Evolutionary conservation across 1,139 yeast genomes (phyloP), one percentile per base, ranked within the genome.

Genomic region (Meyerozyma carpophila): DNA sequence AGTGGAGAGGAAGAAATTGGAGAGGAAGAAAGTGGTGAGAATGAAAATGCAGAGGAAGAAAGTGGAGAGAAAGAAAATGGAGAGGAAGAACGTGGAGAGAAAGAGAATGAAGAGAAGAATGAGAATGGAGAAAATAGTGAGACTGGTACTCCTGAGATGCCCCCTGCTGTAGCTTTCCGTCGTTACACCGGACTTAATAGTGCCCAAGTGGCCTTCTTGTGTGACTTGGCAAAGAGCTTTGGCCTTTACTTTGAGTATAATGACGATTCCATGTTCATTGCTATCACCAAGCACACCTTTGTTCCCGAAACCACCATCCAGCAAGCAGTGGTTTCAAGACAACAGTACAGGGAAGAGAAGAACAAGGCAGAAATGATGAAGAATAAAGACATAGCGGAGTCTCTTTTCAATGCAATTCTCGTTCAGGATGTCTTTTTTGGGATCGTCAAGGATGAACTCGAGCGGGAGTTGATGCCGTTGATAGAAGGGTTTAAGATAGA

Each of bases 161-260:
- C 37, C 10, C 14, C 13, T 3, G 5, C 37, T 3, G 37, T 34
- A 37, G 51, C 53, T 40, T 60, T 74, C 0, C 65, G 77, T 50
- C 82, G 81, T 57, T 87, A 90, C 63, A 81, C 82, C 18, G 83
- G 91, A 13, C 88, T 90, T 95, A 70, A 67, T 42, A 59, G 71
- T 8, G 76, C 81, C 8, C 93, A 88, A 58, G 72, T 96, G 41
- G 72, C 70, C 51, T 88, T 88, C 57, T 65, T 90, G 16, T 93
- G 83, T 54, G 81, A 80, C 45, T 58, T 90, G 39, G 84, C 91
- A 0, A 77, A 71, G 29, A 63, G 78, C 0, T 88, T 71, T 57
- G 69, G 73, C 8, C 57, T 89, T 13, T 81, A 78, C 53, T 71
- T 85, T 0, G 90, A 86, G 55, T 79, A 93, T 1, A 91, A 86